phyloP scores from a whole-genome alignment of 139 green algal species.

The Chlorella vulgaris region DNA sequence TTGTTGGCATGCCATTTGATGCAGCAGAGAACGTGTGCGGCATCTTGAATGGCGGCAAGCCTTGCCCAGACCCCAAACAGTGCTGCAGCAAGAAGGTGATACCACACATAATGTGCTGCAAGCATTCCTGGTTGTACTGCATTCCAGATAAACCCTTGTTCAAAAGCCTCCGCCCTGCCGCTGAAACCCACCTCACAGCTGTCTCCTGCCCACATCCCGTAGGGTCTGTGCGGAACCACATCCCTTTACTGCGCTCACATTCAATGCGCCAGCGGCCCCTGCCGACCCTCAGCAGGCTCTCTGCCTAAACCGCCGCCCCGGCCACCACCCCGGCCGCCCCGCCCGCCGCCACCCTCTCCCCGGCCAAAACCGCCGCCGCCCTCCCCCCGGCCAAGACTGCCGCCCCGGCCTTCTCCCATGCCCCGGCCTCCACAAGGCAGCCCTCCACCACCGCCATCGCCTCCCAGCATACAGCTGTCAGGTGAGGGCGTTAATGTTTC shows the following conservation, averaged over 20 bases:
- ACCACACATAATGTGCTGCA: neutral
- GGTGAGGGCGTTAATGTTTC: no score
- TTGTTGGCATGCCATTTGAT: neutral
- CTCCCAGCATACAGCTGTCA: no score
- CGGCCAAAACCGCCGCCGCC: neutral
- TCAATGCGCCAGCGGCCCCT: no score
- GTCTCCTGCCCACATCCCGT: no score
- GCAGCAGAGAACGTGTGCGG: neutral
- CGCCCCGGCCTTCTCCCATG: neutral
- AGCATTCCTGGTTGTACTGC: neutral
- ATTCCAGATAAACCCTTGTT: no score
- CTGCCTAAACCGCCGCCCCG: neutral
- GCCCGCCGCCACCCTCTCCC: neutral
- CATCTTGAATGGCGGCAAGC: neutral
- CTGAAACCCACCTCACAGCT: no score
- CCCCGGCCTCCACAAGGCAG: no score
- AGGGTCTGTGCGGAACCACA: no score
- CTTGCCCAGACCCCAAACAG: neutral
- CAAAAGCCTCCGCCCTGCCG: no score
- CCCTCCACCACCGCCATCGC: no score
- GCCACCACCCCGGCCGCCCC: neutral
- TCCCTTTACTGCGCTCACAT: no score
- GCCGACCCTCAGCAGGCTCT: neutral
- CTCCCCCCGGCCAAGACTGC: neutral
- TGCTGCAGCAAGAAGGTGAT: constrained; percentile 3